A percentile compares a stretch with the other conserved stretches of the same genome.
Conservation (phyloP, 352 stramenopile species). For the Phytophthora kernoviae region DNA sequence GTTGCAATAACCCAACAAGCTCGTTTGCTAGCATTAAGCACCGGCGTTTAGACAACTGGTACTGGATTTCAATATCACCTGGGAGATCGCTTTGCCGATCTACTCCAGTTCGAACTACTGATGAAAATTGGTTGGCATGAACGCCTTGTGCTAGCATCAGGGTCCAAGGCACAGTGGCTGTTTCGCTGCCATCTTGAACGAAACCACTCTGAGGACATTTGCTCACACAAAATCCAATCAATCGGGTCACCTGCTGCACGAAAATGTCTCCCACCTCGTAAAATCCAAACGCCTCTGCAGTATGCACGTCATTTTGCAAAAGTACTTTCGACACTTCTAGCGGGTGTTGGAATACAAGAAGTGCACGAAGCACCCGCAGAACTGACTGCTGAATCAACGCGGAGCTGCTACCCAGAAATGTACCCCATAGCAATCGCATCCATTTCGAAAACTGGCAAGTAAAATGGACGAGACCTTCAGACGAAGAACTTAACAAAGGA, state of each 20-base stretch:
- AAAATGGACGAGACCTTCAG: constrained; percentile 55
- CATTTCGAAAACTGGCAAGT: constrained; percentile 39
- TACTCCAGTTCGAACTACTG: constrained; percentile 1
- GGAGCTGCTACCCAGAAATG: constrained; percentile 52
- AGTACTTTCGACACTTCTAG: constrained; percentile 23
- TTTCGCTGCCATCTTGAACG: neutral
- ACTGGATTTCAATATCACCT: constrained; percentile 25
- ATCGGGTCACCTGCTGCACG: constrained; percentile 50
- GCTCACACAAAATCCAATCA: constrained; percentile 49
- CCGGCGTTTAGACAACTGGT: constrained; percentile 30
- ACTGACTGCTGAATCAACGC: constrained; percentile 66
- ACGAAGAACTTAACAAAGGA: constrained; percentile 52
- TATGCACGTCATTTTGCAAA: constrained; percentile 3
- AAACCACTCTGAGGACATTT: constrained; percentile 27
- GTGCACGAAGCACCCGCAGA: constrained; percentile 51
- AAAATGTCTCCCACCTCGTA: constrained; percentile 33
- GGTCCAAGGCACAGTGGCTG: constrained; percentile 24
- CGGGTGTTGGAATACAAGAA: constrained; percentile 48
- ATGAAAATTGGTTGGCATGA: constrained; percentile 39
- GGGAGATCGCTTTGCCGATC: constrained; percentile 16
- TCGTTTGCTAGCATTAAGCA: constrained; percentile 38
- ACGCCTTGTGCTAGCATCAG: constrained; percentile 36
- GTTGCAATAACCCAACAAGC: constrained; percentile 27
- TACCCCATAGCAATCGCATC: constrained; percentile 58
- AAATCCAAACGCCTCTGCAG: constrained; percentile 24